phyloP scores from a whole-genome alignment of 176 grass and related monocot species.

The Aegilops longissima region DNA sequence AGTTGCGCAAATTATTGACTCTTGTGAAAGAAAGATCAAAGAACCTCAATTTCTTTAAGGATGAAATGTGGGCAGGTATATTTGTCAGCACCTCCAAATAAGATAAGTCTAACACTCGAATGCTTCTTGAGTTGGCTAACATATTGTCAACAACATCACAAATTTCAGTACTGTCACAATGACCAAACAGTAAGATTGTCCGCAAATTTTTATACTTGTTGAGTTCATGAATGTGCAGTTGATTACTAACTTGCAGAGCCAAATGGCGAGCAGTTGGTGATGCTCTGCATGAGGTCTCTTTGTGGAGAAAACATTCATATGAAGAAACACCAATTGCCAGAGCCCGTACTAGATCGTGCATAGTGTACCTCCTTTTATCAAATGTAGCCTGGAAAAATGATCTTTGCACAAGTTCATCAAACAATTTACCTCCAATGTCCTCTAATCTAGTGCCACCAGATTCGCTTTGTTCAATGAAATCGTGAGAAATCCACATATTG shows the following conservation, averaged over 20 bases:
- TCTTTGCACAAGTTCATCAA: neutral
- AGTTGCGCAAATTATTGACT: neutral
- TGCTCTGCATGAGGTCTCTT: neutral
- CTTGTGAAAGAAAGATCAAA: slow-evolving; percentile 6
- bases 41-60: neutral
- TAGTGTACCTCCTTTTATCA: neutral
- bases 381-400: slow-evolving; percentile 4
- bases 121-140: slow-evolving; percentile 1
- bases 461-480: neutral
- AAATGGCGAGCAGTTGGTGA: neutral
- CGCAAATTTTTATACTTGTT: slow-evolving; percentile 2
- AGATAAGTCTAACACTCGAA: neutral
- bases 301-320: neutral
- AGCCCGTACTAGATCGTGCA: neutral
- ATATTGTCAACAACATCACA: neutral
- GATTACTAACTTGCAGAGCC: slow-evolving; percentile 6
- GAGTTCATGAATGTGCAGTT: neutral
- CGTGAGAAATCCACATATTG: slow-evolving; percentile 1
- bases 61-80: neutral
- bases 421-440: neutral
- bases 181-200: neutral
- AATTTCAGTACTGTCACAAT: neutral
- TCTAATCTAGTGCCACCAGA: neutral
- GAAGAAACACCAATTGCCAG: slow-evolving; percentile 8
- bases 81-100: neutral